A percentile compares a stretch with the other conserved stretches of the same genome.
These are phyloP conservation scores for Geotrichum fermentans DNA, from an alignment of 1,139 yeast species.

Conservation along the genomic window DNA sequence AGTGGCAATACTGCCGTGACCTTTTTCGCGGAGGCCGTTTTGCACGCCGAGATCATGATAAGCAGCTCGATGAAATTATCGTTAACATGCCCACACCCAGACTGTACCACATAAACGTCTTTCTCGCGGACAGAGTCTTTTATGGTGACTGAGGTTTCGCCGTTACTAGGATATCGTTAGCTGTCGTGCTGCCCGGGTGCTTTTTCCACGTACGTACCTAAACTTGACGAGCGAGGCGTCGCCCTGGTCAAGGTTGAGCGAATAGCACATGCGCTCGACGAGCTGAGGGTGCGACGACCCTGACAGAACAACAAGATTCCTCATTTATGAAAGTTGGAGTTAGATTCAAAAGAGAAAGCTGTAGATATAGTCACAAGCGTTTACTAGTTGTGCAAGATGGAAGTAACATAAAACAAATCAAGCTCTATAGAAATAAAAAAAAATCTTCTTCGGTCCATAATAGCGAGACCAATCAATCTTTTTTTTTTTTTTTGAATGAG, in stretches of 20 bases:
- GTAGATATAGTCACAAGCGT: background rate
- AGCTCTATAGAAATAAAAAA: no score
- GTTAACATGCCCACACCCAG: conserved; percentile 78
- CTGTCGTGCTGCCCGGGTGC: background rate
- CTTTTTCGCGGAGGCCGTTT: conserved; percentile 87
- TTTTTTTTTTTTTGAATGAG: no score
- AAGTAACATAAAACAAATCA: no score
- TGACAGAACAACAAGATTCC: conserved; percentile 70
- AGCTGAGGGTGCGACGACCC: conserved; percentile 71
- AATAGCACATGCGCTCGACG: conserved; percentile 57
- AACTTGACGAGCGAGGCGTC: conserved; percentile 55
- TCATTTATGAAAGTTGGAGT: no score
- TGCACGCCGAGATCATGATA: conserved; percentile 89
- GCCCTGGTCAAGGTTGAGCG: conserved; percentile 59
- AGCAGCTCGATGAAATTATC: conserved; percentile 85
- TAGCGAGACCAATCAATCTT: no score
- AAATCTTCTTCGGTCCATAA: no score
- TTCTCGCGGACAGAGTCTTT: conserved; percentile 86
- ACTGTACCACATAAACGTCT: conserved; percentile 80
- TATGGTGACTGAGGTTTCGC: conserved; percentile 84
- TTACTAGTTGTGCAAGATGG: no score
- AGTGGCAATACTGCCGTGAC: conserved; percentile 93
- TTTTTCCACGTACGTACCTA: conserved; percentile 29
- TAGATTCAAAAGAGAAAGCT: background rate
- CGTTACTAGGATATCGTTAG: conserved; percentile 44